These are phyloP conservation scores for Aureobasidium sp. DNA, from an alignment of 2,329 filamentous ascomycete species.

Conservation along the genomic window DNA sequence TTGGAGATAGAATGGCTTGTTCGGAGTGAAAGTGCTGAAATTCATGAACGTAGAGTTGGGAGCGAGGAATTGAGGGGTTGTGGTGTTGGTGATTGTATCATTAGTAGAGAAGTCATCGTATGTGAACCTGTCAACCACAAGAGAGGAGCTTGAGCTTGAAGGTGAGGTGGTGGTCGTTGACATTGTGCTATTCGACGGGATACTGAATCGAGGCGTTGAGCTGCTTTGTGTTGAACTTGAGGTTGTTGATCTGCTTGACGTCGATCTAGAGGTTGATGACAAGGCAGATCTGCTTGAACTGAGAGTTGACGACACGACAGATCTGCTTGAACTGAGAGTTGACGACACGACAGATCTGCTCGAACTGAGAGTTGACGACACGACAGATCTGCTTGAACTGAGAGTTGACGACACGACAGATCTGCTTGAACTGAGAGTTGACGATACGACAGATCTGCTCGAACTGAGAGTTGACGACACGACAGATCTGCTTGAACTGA, in stretches of 20 bases:
- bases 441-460: not conserved
- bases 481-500: no score
- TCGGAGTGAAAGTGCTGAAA: not conserved
- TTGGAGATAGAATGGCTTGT: slow-evolving; percentile 1
- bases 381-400: no score
- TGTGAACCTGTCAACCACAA: not conserved
- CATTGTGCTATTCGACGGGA: not conserved
- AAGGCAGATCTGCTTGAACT: not conserved
- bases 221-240: not conserved
- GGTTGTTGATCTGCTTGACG: not conserved
- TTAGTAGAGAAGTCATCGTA: not conserved
- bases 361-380: not conserved
- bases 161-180: not conserved
- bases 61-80: not conserved
- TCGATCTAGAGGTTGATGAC: not conserved
- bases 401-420: no score
- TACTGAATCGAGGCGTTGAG: not conserved
- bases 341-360: no score
- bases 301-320: no score
- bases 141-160: not conserved
- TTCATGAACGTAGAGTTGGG: not conserved
- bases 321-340: no score
- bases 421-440: not conserved
- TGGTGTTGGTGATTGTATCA: not conserved
- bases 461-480: not conserved